A percentile compares a stretch with the other conserved stretches of the same genome.
Evolutionary conservation across 495 filamentous ascomycete species (phyloP).

Genomic region (Aspergillus conjunctus): DNA sequence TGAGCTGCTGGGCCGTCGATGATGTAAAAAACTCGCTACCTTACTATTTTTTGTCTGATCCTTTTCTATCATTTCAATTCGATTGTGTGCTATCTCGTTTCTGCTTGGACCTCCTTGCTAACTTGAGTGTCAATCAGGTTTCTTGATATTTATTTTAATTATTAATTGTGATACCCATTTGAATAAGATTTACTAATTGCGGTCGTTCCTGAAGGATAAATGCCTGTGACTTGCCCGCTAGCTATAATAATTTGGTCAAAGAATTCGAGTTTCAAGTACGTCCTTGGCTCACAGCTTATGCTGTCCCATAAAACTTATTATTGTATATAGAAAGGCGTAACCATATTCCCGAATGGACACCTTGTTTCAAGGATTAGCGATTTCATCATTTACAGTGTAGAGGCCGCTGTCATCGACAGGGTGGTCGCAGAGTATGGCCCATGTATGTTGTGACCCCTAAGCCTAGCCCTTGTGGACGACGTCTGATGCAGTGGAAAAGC

Average conservation of each 20-base stretch:
- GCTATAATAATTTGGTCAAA: slow-evolving; percentile 69
- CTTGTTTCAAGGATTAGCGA: slow-evolving; percentile 92
- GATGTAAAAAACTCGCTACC: slow-evolving; percentile 99
- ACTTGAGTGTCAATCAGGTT: slow-evolving; percentile 18
- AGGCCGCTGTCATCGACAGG: slow-evolving; percentile 83
- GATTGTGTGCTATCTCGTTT: not conserved
- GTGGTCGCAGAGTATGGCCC: slow-evolving; percentile 86
- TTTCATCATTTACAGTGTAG: slow-evolving; percentile 97
- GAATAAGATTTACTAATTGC: slow-evolving; percentile 37
- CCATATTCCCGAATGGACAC: slow-evolving; percentile 87
- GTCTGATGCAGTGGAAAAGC: slow-evolving; percentile 57
- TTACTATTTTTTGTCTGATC: slow-evolving; percentile 84
- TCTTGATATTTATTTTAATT: slow-evolving; percentile 9
- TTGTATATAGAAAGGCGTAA: slow-evolving; percentile 49
- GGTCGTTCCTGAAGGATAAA: slow-evolving; percentile 66
- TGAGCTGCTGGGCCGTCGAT: slow-evolving; percentile 61
- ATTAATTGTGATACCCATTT: slow-evolving; percentile 15
- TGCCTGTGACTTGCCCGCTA: slow-evolving; percentile 89
- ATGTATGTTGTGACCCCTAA: slow-evolving; percentile 62
- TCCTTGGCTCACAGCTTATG: slow-evolving; percentile 38
- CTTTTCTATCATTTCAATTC: slow-evolving; percentile 9
- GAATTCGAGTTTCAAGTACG: slow-evolving; percentile 77
- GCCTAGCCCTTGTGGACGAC: slow-evolving; percentile 2
- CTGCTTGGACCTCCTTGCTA: slow-evolving; percentile 13
- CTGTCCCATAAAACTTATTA: slow-evolving; percentile 42